These are phyloP conservation scores for Colletotrichum agaves DNA, from an alignment of 2,329 filamentous ascomycete species.

Conservation along the genomic window DNA sequence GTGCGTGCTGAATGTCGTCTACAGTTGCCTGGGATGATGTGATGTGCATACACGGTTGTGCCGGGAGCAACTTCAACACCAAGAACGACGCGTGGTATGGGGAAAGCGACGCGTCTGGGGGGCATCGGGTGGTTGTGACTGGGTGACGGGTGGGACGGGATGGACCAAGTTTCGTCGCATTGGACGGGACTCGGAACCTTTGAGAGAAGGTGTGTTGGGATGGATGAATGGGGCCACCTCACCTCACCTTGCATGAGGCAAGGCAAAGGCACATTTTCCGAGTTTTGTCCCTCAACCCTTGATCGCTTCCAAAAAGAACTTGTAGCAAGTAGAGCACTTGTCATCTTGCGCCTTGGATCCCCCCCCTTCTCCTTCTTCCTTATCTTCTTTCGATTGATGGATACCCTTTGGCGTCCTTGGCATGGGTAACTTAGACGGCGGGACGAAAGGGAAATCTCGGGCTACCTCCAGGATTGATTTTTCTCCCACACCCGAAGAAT, in stretches of 20 bases:
- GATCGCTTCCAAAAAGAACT: neutral
- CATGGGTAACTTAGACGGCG: conserved; percentile 26
- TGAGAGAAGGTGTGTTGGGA: conserved; percentile 6
- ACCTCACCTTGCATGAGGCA: conserved; percentile 34
- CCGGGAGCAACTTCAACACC: conserved; percentile 32
- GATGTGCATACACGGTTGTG: conserved; percentile 7
- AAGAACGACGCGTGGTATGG: conserved; percentile 37
- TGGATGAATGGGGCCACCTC: conserved; percentile 28
- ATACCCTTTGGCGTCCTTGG: conserved; percentile 38
- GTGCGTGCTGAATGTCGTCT: neutral
- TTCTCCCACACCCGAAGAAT: too few relatives aligned
- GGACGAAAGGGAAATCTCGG: neutral
- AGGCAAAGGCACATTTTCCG: neutral
- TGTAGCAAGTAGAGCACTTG: conserved; percentile 24
- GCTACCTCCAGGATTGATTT: neutral
- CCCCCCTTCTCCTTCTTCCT: neutral
- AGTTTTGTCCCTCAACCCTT: neutral
- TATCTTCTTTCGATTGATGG: conserved; percentile 18
- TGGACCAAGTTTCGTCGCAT: neutral
- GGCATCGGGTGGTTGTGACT: conserved; percentile 18
- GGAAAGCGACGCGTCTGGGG: conserved; percentile 34
- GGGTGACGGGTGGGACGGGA: conserved; percentile 24
- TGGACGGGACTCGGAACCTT: neutral
- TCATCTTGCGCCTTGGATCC: neutral
- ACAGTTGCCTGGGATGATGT: conserved; percentile 10